These are phyloP conservation scores for Lentinus brumalis DNA, from an alignment of 768 basidiomycete genomes.

Conservation along the genomic window DNA sequence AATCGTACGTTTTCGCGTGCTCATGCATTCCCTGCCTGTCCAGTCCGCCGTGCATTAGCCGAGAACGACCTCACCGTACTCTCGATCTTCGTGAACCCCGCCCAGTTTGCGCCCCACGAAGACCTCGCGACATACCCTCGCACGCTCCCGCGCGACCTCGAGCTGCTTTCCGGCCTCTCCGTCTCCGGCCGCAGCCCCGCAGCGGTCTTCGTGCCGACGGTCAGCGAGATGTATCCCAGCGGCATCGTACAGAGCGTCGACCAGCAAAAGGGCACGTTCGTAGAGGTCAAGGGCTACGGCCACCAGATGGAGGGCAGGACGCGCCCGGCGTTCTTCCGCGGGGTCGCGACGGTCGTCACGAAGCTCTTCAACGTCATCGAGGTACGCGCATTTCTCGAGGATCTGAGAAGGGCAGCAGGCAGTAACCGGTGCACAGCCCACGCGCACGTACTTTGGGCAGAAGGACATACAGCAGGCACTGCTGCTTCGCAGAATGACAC, in stretches of 20 bases:
- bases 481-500: constrained; percentile 73
- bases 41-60: constrained; percentile 76
- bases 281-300: constrained; percentile 89
- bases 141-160: constrained; percentile 76
- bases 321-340: constrained; percentile 91
- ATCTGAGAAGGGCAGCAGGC: too few species aligned
- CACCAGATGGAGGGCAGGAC: constrained; percentile 92
- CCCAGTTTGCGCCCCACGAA: constrained; percentile 96
- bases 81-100: constrained; percentile 97
- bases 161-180: constrained; percentile 48
- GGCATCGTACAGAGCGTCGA: constrained; percentile 79
- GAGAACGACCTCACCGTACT: constrained; percentile 87
- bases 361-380: constrained; percentile 94
- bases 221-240: constrained; percentile 89
- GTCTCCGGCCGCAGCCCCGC: constrained; percentile 44
- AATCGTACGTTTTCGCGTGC: not conserved
- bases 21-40: not conserved
- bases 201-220: constrained; percentile 80
- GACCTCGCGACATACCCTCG: constrained; percentile 91
- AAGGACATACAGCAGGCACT: constrained; percentile 98
- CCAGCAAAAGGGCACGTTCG: constrained; percentile 83
- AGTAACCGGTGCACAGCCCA: constrained; percentile 58
- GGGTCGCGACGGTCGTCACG: constrained; percentile 92
- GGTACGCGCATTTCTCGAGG: constrained; percentile 44
- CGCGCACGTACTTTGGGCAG: constrained; percentile 93